Percentiles rank a stretch among this genome's conserved stretches.
Evolutionary conservation across 139 green algal species (phyloP).

Genomic region (Picochlorum sp.): DNA sequence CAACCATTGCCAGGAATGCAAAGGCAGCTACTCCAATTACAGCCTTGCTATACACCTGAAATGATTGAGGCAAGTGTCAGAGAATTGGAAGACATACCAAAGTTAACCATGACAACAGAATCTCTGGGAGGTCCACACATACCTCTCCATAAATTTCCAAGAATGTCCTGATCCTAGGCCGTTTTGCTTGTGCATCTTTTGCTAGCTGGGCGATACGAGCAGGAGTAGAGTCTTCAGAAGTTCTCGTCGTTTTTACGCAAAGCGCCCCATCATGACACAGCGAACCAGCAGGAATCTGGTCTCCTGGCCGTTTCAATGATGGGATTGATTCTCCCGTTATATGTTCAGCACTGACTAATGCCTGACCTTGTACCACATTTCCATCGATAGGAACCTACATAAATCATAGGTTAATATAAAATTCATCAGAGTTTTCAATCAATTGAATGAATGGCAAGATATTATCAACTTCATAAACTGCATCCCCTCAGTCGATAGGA

Average conservation of each 20-base stretch:
- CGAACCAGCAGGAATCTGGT: constrained; percentile 27
- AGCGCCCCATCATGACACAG: constrained; percentile 60
- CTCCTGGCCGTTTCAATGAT: not conserved
- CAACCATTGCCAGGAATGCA: constrained; percentile 26
- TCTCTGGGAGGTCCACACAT: constrained; percentile 41
- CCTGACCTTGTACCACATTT: constrained; percentile 47
- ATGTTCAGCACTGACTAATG: constrained; percentile 55
- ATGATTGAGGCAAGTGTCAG: too few species aligned
- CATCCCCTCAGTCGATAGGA: constrained; percentile 17
- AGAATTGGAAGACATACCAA: too few species aligned
- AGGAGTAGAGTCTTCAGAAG: constrained; percentile 55
- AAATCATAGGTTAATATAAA: too few species aligned
- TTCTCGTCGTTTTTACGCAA: constrained; percentile 39
- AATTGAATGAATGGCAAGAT: too few species aligned
- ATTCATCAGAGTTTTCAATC: too few species aligned
- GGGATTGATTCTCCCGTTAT: constrained; percentile 62
- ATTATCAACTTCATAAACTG: too few species aligned
- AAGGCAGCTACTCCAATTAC: too few species aligned
- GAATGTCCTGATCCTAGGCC: constrained; percentile 42
- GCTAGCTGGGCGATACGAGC: constrained; percentile 67
- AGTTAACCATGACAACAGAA: not conserved
- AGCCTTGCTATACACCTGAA: too few species aligned
- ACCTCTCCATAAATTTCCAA: constrained; percentile 50
- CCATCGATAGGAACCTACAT: constrained; percentile 80
- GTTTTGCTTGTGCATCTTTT: constrained; percentile 45